These are phyloP conservation scores for Pseudotsuga menziesii DNA, from an alignment of 75 land plant species.

Conservation along the genomic window DNA sequence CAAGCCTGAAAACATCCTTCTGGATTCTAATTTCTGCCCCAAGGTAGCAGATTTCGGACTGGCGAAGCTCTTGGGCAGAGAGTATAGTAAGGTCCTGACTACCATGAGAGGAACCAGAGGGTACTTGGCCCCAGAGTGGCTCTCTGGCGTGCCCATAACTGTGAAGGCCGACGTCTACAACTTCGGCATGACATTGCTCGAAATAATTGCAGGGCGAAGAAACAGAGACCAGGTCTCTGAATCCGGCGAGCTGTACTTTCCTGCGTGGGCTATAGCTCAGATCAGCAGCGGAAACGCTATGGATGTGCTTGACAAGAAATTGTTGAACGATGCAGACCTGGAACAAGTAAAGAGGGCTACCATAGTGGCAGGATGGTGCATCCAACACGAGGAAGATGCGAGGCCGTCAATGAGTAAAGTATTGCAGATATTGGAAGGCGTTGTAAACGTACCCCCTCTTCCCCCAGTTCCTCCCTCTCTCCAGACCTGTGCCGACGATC, in stretches of 20 bases:
- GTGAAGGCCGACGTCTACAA: too few relatives aligned
- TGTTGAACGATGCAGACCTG: background rate
- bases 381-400: constrained; percentile 13
- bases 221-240: background rate
- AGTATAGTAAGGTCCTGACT: too few relatives aligned
- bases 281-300: background rate
- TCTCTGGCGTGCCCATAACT: too few relatives aligned
- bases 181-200: too few relatives aligned
- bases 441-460: background rate
- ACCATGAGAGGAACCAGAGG: too few relatives aligned
- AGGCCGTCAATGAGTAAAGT: constrained; percentile 20
- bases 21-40: too few relatives aligned
- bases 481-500: too few relatives aligned
- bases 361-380: constrained; percentile 13
- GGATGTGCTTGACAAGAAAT: background rate
- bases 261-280: background rate
- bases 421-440: constrained; percentile 23
- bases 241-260: background rate
- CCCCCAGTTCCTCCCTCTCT: too few relatives aligned
- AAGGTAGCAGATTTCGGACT: too few relatives aligned
- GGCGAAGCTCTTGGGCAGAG: background rate
- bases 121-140: too few relatives aligned
- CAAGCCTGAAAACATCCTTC: too few relatives aligned
- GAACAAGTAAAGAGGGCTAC: constrained; percentile 10
- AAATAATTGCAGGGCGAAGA: too few relatives aligned